These are phyloP conservation scores for Hypholoma fasciculare DNA, from an alignment of 768 basidiomycete genomes.

Conservation along the genomic window DNA sequence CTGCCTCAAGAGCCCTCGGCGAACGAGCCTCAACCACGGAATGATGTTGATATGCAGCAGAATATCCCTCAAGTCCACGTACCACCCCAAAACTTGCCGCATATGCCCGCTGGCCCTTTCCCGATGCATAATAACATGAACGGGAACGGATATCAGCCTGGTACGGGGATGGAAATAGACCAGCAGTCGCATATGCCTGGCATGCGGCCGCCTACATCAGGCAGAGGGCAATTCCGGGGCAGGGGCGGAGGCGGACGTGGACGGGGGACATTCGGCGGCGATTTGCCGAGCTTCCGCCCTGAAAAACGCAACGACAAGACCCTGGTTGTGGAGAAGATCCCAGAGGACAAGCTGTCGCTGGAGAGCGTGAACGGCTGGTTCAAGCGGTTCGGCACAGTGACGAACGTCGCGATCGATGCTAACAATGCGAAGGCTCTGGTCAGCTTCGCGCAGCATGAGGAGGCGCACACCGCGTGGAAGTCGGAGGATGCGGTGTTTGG, in stretches of 20 bases:
- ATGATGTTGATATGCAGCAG: constrained; percentile 21
- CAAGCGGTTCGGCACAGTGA: constrained; percentile 88
- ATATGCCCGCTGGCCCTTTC: constrained; percentile 7
- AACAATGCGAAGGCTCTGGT: constrained; percentile 78
- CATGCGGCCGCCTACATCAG: constrained; percentile 30
- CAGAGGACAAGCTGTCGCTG: constrained; percentile 76
- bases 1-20: constrained; percentile 31
- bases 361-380: constrained; percentile 87
- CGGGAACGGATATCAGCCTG: constrained; percentile 12
- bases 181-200: constrained; percentile 27
- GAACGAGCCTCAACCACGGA: constrained; percentile 23
- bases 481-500: constrained; percentile 93
- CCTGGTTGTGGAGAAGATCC: constrained; percentile 93
- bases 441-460: constrained; percentile 79
- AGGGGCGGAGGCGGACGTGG: constrained; percentile 46
- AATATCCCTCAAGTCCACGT: constrained; percentile 7
- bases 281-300: constrained; percentile 65
- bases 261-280: constrained; percentile 59
- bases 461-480: constrained; percentile 90
- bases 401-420: constrained; percentile 88
- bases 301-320: constrained; percentile 75
- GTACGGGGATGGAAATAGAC: constrained; percentile 21
- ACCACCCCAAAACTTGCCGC: constrained; percentile 9
- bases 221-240: constrained; percentile 31
- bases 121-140: constrained; percentile 11